Percentiles rank a stretch among this genome's conserved stretches.
These are phyloP conservation scores for Toxoplasma gondii DNA, from an alignment of 169 alveolate species.

Conservation along the genomic window DNA sequence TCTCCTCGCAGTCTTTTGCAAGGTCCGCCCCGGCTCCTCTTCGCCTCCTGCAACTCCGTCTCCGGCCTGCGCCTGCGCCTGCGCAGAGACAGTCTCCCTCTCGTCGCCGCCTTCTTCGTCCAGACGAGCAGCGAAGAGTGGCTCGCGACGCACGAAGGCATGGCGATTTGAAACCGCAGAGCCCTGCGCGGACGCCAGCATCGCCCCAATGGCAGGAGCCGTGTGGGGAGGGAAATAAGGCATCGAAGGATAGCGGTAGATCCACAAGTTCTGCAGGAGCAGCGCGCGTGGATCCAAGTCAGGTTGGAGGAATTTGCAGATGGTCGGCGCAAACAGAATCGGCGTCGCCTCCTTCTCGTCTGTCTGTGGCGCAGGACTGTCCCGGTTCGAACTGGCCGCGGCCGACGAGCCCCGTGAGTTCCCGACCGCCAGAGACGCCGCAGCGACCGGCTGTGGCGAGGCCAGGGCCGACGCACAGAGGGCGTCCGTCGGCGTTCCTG, in stretches of 20 bases:
- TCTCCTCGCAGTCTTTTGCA: background rate
- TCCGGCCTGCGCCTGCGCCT: background rate
- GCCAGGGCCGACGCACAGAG: no score
- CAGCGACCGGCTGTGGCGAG: no score
- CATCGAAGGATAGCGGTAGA: constrained; percentile 8
- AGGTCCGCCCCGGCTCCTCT: background rate
- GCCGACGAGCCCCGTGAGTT: background rate
- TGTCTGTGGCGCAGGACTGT: background rate
- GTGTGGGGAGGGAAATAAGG: constrained; percentile 34
- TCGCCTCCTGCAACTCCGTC: background rate
- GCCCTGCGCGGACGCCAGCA: background rate
- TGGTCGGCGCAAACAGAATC: constrained; percentile 19
- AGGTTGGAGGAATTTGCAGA: constrained; percentile 31
- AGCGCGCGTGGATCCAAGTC: constrained; percentile 31
- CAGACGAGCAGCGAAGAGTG: background rate
- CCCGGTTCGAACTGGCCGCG: background rate
- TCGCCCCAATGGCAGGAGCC: constrained; percentile 19
- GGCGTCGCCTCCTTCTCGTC: background rate
- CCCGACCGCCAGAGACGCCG: no score
- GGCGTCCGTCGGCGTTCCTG: no score
- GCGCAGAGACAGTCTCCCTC: background rate
- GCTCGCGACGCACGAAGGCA: background rate
- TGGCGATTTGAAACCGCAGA: background rate
- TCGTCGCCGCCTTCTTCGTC: background rate
- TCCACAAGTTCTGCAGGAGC: constrained; percentile 29